A percentile compares a stretch with the other conserved stretches of the same genome.
These are phyloP conservation scores for Psidium guajava DNA, from an alignment of 345 rosid genomes.

Conservation along the genomic window DNA sequence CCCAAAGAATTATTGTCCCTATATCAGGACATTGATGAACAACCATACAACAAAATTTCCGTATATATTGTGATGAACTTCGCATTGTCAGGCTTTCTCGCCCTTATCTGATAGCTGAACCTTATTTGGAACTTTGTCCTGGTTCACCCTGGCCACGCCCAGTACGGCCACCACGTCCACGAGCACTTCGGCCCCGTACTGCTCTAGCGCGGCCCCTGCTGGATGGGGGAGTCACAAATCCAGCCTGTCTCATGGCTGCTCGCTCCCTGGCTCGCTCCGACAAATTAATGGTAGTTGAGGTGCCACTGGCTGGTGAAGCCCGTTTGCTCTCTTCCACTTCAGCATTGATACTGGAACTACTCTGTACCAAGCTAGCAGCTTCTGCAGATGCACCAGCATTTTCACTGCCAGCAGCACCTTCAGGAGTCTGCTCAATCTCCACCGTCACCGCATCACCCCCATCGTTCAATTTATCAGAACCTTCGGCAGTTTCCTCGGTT, in stretches of 20 bases:
- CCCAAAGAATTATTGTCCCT: neutral
- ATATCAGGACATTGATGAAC: neutral
- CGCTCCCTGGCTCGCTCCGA: constrained; percentile 45
- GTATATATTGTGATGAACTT: neutral
- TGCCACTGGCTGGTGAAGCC: constrained; percentile 24
- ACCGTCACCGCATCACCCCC: constrained; percentile 22
- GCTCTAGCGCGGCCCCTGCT: too few species aligned
- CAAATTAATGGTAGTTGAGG: constrained; percentile 38
- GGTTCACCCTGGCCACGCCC: constrained; percentile 11
- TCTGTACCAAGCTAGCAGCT: constrained; percentile 11
- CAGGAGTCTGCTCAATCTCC: constrained; percentile 19
- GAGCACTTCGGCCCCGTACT: neutral
- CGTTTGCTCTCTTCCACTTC: constrained; percentile 44
- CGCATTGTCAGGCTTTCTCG: neutral
- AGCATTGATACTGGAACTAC: constrained; percentile 13
- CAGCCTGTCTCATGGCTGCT: constrained; percentile 45
- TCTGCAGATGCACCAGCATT: neutral
- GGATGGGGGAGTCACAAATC: constrained; percentile 17
- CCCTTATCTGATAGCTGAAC: neutral
- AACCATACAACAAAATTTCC: neutral
- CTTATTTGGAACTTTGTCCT: neutral
- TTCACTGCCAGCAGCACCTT: constrained; percentile 11
- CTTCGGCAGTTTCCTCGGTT: constrained; percentile 34
- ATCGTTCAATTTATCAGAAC: constrained; percentile 42
- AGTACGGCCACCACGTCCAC: constrained; percentile 7